Evolutionary conservation across 768 basidiomycete species (phyloP), one percentile per base, ranked within the genome.

Genomic region (Amanita pseudoporphyria): DNA sequence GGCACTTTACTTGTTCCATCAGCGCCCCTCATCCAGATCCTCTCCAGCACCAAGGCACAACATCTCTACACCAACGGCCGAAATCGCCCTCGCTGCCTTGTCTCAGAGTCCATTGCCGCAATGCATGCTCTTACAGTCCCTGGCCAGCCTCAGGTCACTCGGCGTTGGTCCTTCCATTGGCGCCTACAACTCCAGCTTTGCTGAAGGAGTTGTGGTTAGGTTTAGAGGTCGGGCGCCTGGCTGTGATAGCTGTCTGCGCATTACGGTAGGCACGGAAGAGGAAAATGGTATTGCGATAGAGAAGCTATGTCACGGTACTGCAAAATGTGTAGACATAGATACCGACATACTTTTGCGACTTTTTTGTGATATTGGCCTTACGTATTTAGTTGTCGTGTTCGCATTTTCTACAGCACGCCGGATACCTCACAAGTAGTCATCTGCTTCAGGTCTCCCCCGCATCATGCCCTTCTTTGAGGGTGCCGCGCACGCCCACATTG

Each of bases 1-100:
- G n/a, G n/a, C n/a, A n/a, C n/a, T n/a, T n/a, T n/a, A n/a, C n/a
- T n/a, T n/a, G n/a, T n/a, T n/a, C n/a, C n/a, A n/a, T n/a, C n/a
- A n/a, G n/a, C n/a, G n/a, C 82, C 89, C 0, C 70, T 99, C 10
- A 86, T 97, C 39, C 94, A 92, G 58, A 75, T 97, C 54, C 79
- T 98, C 47, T 78, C 81, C 52, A 98, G 97, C 64, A 87, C 94
- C 22, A 99, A 99, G 64, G 96, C 95, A 1, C 71, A 97, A 96
- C 65, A 81, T 99, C 56, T 94, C 93, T 13, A 77, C 84, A 0
- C 93, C 93, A 0, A 91, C 91, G 5, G 90, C 95, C 10, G 67
- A 79, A 24, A 78, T 97, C 19, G 94, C 92, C 0, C 64, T 82
- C 13, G 71, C 84, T 9, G 91, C 95, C 0, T 77, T 97, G 26